These are phyloP conservation scores for Xylaria bambusicola DNA, from an alignment of 495 filamentous ascomycete species.

Conservation along the genomic window DNA sequence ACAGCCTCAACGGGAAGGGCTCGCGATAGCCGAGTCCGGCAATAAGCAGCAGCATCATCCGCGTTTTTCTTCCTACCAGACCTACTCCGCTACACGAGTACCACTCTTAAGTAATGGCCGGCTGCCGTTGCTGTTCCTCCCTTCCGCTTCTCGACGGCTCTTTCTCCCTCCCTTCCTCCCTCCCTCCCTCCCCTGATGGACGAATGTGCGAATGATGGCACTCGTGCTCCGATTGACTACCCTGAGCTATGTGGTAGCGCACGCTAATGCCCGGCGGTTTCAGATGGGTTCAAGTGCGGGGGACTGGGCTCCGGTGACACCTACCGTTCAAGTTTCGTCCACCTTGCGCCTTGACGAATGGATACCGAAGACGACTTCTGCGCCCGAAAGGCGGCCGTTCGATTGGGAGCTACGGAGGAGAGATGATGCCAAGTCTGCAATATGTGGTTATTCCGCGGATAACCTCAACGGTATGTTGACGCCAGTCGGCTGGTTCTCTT, in stretches of 20 bases:
- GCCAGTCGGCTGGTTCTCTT: too few relatives aligned
- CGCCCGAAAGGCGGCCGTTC: constrained; percentile 23
- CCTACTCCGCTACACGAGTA: too few relatives aligned
- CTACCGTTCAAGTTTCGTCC: constrained; percentile 18
- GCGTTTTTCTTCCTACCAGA: neutral
- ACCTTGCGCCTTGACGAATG: constrained; percentile 30
- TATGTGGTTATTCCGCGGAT: constrained; percentile 29
- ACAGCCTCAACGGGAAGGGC: constrained; percentile 21
- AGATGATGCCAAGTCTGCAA: constrained; percentile 21
- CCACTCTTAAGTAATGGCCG: constrained; percentile 15
- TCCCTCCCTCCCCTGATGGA: constrained; percentile 23
- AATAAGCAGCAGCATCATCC: constrained; percentile 19
- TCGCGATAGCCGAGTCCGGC: constrained; percentile 18
- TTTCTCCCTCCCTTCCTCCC: constrained; percentile 11
- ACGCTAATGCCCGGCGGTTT: constrained; percentile 27
- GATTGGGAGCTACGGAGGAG: constrained; percentile 30
- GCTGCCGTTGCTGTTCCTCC: neutral
- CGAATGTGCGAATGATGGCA: constrained; percentile 31
- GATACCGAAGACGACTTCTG: constrained; percentile 36
- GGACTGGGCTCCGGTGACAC: constrained; percentile 32
- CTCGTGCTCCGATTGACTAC: constrained; percentile 34
- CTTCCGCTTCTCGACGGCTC: constrained; percentile 13
- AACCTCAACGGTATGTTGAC: constrained; percentile 18
- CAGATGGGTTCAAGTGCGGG: constrained; percentile 22
- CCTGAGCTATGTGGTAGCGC: constrained; percentile 33